Evolutionary conservation across 805 yeast species (phyloP), one percentile per base, ranked within the genome.

Genomic region (Ogataea populi-albae): DNA sequence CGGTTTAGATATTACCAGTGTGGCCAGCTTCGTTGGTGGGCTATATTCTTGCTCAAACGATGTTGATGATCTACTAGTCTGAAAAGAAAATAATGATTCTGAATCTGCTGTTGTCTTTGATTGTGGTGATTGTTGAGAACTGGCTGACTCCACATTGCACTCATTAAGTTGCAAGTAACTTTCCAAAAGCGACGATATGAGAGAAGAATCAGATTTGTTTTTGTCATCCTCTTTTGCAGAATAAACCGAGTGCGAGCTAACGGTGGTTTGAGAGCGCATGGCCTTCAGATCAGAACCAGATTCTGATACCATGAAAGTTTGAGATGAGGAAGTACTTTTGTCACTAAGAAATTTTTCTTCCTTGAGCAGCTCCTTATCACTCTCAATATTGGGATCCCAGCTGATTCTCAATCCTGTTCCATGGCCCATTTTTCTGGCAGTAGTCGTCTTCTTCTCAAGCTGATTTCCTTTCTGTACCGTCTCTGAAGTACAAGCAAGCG

Each of bases 51-150:
- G 16, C 21, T 27, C 30, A 7, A 15, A 8, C 11, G 30, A 27
- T 9, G 30, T 9, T 9, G n/a, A 10, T 15, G 30, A 27, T 8
- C 12, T 17, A 2, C 15, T 31, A 1, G 45, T 17, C 14, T 41
- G 41, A 33, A 40, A 41, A 6, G 52, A 47, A 32, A 47, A 47
- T 16, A 47, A 23, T 3, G 52, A 47, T 12, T 43, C 38, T 14
- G 32, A 26, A 18, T 26, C 41, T 4, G 45, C 26, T 14, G 36
- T 26, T 10, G 17, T 14, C 18, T 29, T 17, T 6, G 41, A 23
- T 12, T 29, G 9, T 7, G 19, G 30, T 12, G 30, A 27, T 15
- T 34, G 25, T 6, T 34, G 35, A 17, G 40, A 26, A 5, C 11
- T 26, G 6, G 34, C 29, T 11, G 34, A 15, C 18, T 29, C 34